Conservation (phyloP, 768 basidiomycete species). For the Lactifluus hygrophoroides region DNA sequence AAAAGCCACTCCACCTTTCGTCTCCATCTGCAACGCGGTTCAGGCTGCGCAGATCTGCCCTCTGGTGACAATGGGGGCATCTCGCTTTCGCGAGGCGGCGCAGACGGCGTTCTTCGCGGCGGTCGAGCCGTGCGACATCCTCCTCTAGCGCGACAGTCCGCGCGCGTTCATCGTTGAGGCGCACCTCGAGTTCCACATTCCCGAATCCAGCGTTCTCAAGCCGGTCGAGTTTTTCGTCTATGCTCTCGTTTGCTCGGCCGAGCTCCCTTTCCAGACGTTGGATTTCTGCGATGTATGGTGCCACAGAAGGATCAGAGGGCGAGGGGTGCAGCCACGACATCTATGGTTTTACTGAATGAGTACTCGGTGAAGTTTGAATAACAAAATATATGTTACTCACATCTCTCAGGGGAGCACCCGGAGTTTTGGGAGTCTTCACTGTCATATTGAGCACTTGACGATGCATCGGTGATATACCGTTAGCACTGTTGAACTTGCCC, state of each 20-base stretch:
- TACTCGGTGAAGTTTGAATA: not conserved
- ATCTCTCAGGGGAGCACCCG: constrained; percentile 69
- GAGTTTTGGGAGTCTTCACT: constrained; percentile 62
- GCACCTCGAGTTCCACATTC: constrained; percentile 59
- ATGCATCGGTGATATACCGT: constrained; percentile 69
- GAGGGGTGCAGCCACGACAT: constrained; percentile 68
- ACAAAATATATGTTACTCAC: constrained; percentile 39
- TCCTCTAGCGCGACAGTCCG: constrained; percentile 52
- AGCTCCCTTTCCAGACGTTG: constrained; percentile 66
- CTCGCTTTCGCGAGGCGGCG: constrained; percentile 52
- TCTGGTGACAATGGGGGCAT: constrained; percentile 62
- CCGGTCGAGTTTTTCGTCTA: constrained; percentile 83
- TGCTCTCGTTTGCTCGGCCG: constrained; percentile 70
- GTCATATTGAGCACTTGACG: constrained; percentile 64
- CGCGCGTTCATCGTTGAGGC: constrained; percentile 61
- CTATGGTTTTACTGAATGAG: constrained; percentile 30
- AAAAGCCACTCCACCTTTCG: constrained; percentile 44
- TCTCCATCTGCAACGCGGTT: constrained; percentile 39
- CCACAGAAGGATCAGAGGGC: constrained; percentile 43
- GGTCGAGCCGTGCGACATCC: constrained; percentile 53
- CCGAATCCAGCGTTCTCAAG: constrained; percentile 75
- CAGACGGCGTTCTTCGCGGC: constrained; percentile 62
- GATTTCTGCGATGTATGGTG: constrained; percentile 67
- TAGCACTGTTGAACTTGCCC: constrained; percentile 41
- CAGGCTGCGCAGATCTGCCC: constrained; percentile 43